Conservation (phyloP, 2,329 filamentous ascomycete genomes). For the Nemania sp. region DNA sequence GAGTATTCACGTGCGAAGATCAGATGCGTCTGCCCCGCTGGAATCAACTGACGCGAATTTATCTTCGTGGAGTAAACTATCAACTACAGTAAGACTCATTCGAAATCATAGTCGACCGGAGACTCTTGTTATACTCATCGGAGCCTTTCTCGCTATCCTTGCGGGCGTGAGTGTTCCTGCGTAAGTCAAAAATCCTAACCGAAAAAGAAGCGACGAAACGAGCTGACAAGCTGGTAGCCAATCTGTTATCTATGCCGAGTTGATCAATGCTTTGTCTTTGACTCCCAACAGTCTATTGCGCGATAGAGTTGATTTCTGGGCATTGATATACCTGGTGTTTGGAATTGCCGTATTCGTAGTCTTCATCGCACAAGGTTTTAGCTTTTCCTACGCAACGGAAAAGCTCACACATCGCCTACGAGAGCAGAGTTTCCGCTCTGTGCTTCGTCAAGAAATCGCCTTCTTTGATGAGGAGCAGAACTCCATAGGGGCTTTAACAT, state of each 20-base stretch:
- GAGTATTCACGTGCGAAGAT: not conserved
- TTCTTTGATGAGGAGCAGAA: conserved; percentile 11
- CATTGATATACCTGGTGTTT: conserved; percentile 5
- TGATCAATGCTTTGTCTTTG: conserved; percentile 3
- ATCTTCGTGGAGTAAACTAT: not conserved
- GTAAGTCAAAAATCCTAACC: too few species aligned
- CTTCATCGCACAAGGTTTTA: conserved; percentile 1
- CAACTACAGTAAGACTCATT: conserved; percentile 1
- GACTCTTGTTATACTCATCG: not conserved
- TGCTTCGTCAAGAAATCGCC: conserved; percentile 12
- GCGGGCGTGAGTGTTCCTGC: too few species aligned
- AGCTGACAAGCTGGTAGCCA: not conserved
- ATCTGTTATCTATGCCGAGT: not conserved
- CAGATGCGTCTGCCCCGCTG: too few species aligned
- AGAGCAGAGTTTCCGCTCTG: not conserved
- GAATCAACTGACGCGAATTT: not conserved
- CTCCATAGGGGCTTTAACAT: not conserved
- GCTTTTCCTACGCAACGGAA: conserved; percentile 6
- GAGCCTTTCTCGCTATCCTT: conserved; percentile 1
- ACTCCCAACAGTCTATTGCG: not conserved
- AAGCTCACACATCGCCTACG: conserved; percentile 1
- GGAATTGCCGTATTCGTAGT: not conserved
- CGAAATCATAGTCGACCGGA: conserved; percentile 4
- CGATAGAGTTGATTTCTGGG: conserved; percentile 1
- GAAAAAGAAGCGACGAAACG: not conserved